phyloP scores from a whole-genome alignment of 306 rosid species.

The Rosa lucieae region DNA sequence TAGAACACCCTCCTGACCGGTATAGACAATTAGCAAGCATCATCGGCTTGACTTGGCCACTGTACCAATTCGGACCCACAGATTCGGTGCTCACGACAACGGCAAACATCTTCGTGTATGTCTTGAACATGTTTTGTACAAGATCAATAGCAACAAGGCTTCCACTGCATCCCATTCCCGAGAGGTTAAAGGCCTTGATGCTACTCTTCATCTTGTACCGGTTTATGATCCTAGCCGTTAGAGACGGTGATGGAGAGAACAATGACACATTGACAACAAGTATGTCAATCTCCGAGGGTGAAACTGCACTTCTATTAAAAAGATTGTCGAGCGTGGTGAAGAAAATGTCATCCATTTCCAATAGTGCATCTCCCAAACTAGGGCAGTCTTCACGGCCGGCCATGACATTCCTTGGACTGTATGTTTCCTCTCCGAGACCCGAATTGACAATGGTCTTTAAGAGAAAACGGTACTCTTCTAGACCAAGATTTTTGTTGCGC shows the following conservation, averaged over 20 bases:
- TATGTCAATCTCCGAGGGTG: conserved; percentile 63
- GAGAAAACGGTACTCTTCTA: conserved; percentile 65
- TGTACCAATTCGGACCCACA: conserved; percentile 74
- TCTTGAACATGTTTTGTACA: conserved; percentile 63
- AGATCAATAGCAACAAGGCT: conserved; percentile 73
- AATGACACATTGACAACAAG: conserved; percentile 79
- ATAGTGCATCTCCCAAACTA: conserved; percentile 37
- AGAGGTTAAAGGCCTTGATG: conserved; percentile 57
- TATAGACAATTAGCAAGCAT: conserved; percentile 84
- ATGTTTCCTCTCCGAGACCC: conserved; percentile 75
- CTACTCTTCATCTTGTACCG: conserved; percentile 71
- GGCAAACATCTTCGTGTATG: conserved; percentile 41
- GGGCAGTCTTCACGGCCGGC: conserved; percentile 52
- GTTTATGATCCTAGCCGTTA: conserved; percentile 64
- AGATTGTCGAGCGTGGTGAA: conserved; percentile 62
- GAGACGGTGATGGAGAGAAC: conserved; percentile 73
- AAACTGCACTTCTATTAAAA: conserved; percentile 42
- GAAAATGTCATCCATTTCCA: conserved; percentile 68
- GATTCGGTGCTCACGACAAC: conserved; percentile 80
- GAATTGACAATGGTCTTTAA: conserved; percentile 68
- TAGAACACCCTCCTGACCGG: conserved; percentile 72
- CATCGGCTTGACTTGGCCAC: conserved; percentile 66
- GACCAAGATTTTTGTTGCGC: conserved; percentile 57
- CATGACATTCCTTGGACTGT: conserved; percentile 60
- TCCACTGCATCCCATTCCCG: conserved; percentile 92